Percentiles rank a stretch among this genome's conserved stretches.
These are phyloP conservation scores for Leishmania major DNA, from an alignment of 208 protist species.

Conservation along the genomic window DNA sequence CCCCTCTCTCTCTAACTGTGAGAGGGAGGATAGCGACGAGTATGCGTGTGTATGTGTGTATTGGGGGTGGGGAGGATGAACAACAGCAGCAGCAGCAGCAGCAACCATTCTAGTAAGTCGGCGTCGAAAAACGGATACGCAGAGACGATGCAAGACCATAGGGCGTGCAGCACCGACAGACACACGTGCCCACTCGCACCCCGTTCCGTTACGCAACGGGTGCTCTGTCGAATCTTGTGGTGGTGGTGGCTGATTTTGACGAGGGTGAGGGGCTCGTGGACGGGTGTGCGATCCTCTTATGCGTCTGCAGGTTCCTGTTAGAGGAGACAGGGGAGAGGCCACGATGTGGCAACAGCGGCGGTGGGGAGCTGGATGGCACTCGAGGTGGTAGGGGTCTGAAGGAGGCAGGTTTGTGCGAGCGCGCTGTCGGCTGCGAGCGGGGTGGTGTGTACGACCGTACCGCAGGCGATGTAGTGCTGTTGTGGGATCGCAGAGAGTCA, in stretches of 20 bases:
- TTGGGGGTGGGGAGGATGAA: background rate
- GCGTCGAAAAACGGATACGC: too few relatives aligned
- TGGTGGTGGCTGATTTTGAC: background rate
- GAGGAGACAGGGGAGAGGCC: conserved; percentile 6
- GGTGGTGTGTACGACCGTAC: conserved; percentile 1
- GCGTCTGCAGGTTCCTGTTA: background rate
- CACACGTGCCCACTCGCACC: background rate
- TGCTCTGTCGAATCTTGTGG: background rate
- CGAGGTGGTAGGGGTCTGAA: background rate
- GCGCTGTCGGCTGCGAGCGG: background rate
- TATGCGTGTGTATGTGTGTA: conserved; percentile 3
- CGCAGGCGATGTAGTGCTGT: background rate
- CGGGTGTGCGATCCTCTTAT: background rate
- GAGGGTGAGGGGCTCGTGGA: conserved; percentile 7
- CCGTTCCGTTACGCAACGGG: background rate
- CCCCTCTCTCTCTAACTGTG: too few relatives aligned
- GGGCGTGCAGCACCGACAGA: background rate
- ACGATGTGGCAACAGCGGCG: conserved; percentile 6
- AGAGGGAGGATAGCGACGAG: background rate
- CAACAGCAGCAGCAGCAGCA: background rate
- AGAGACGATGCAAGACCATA: background rate
- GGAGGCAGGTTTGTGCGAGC: background rate
- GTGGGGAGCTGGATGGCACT: conserved; percentile 7
- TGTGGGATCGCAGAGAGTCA: background rate
- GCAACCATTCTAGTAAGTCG: background rate